Base-by-base conservation (phyloP, 202 grass and related monocot genomes). In the Hordeum pubiflorum region DNA sequence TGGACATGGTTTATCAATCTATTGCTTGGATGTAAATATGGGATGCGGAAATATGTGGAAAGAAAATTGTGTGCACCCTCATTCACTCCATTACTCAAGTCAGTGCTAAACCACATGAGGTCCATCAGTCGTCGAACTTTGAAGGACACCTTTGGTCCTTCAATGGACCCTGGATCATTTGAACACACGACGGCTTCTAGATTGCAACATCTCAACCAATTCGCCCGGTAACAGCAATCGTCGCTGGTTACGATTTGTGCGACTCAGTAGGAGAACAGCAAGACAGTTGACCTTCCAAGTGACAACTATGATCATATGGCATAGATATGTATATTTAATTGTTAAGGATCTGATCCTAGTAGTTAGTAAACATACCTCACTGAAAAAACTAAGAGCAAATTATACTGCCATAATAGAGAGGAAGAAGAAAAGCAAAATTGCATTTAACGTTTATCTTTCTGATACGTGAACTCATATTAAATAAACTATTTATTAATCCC, bases 1-100 rank as follows among this genome's bases (percentile, higher is more conserved):
- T 86, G 67, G 59, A 86, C 78, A 82, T 74, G 29, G 67, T 79
- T 46, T 44, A 78, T 52, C 60, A 79, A 10, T 58, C 69, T 74
- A 20, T 82, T 64, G 69, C 57, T 74, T 82, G 20, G 46, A 75
- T 74, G 59, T 22, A 27, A 50, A 50, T 46, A 72, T 48, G 10
- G 22, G 69, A 55, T 63, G 29, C 5, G 3, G 31, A 6, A 26
- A 82, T 32, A 23, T 26, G 23, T 74, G 57, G 58, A 37, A 39
- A 36, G 57, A 65, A 65, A 83, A 29, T 20, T 55, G 27, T 44
- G 34, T 21, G 20, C 43, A 64, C 21, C 3, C 43, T n/a, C 44
- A 65, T 66, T 72, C 58, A 83, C 24, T 43, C 36, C 22, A 54
- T 48, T 7, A 75, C 76, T 54, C 44, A 24, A 44, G 32, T 55